Percentiles rank a stretch among this genome's conserved stretches.
Conservation (phyloP, 2,329 filamentous ascomycete species). For the Fonsecaea erecta region DNA sequence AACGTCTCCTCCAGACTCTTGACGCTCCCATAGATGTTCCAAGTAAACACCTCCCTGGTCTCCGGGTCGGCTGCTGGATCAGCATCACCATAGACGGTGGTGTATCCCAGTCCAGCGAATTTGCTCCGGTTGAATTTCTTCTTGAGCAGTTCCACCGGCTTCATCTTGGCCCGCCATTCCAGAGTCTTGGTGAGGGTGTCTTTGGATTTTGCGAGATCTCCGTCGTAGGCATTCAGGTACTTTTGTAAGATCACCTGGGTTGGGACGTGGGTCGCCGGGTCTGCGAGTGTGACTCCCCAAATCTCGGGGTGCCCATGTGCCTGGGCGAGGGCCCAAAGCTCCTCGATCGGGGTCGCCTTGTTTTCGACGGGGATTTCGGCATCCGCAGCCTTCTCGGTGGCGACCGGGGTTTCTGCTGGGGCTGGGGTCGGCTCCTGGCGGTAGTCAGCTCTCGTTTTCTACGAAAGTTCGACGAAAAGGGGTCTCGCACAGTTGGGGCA, state of each 20-base stretch:
- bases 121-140: slow-evolving; percentile 68
- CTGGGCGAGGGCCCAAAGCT: slow-evolving; percentile 38
- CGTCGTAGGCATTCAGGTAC: slow-evolving; percentile 87
- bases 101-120: slow-evolving; percentile 79
- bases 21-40: slow-evolving; percentile 90
- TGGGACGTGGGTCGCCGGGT: slow-evolving; percentile 62
- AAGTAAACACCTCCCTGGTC: slow-evolving; percentile 71
- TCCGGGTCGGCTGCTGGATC: slow-evolving; percentile 43
- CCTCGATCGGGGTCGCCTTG: slow-evolving; percentile 29
- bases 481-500: slow-evolving; percentile 5
- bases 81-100: slow-evolving; percentile 65
- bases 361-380: slow-evolving; percentile 20
- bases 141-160: slow-evolving; percentile 70
- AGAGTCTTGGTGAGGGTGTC: slow-evolving; percentile 79
- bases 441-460: slow-evolving; percentile 11
- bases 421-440: slow-evolving; percentile 4
- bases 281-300: slow-evolving; percentile 76
- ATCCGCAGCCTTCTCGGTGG: slow-evolving; percentile 14
- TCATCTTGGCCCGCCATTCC: slow-evolving; percentile 77
- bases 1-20: slow-evolving; percentile 83
- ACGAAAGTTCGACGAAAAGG: not conserved
- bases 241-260: slow-evolving; percentile 88
- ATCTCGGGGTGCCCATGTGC: slow-evolving; percentile 70
- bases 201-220: slow-evolving; percentile 72
- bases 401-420: slow-evolving; percentile 25